Percentiles rank a stretch among this genome's conserved stretches.
Conservation (phyloP, 2,329 filamentous ascomycete species). For the Cryphonectria parasitica region DNA sequence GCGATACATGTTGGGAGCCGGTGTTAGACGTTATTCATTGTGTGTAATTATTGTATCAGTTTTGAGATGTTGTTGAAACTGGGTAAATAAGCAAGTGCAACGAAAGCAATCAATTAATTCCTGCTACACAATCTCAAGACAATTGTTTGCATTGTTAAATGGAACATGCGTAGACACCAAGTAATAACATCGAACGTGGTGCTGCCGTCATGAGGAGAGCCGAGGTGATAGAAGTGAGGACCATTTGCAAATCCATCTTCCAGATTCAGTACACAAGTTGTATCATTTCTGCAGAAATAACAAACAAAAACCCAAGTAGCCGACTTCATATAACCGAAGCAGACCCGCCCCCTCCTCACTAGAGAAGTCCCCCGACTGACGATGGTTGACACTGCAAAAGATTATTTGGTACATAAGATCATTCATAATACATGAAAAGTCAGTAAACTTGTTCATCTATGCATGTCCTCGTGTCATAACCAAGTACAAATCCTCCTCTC, state of each 20-base stretch:
- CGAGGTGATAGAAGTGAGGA: background rate
- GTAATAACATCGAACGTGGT: background rate
- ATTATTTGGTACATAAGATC: background rate
- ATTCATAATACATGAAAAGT: background rate
- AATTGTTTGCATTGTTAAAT: background rate
- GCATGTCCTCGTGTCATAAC: background rate
- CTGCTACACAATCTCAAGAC: no score
- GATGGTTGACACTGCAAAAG: background rate
- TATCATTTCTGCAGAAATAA: background rate
- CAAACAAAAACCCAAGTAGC: constrained; percentile 5
- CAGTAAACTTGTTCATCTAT: background rate
- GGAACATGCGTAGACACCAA: no score
- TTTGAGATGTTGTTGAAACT: no score
- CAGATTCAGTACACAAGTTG: no score
- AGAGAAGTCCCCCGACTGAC: background rate
- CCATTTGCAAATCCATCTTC: background rate
- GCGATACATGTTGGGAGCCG: constrained; percentile 7
- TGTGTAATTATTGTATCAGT: background rate
- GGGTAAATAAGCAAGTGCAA: no score
- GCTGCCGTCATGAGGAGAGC: background rate
- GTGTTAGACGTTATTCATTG: background rate
- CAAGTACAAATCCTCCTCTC: background rate
- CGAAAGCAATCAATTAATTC: no score
- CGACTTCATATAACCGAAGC: constrained; percentile 14
- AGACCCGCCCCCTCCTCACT: constrained; percentile 3